phyloP scores from a whole-genome alignment of 2,329 filamentous ascomycete species.

The Thelonectria discophora region DNA sequence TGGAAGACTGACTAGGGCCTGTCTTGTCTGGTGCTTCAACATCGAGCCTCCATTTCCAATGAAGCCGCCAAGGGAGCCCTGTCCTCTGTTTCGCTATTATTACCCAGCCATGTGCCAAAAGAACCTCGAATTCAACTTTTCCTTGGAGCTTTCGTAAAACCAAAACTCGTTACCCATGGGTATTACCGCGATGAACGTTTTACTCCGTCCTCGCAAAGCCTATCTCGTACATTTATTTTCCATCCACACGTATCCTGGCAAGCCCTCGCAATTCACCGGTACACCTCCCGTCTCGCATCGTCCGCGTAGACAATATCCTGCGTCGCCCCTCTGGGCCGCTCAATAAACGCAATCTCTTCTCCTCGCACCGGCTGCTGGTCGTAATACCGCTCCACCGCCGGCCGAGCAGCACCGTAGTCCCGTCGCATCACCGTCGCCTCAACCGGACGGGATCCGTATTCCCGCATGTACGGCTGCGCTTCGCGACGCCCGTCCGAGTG shows the following conservation, averaged over 20 bases:
- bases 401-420: constrained; percentile 52
- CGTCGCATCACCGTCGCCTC: constrained; percentile 40
- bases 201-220: not conserved
- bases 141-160: too few species aligned
- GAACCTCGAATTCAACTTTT: not conserved
- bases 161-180: not conserved
- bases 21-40: too few species aligned
- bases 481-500: constrained; percentile 44
- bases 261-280: constrained; percentile 40
- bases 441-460: constrained; percentile 41
- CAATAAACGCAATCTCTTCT: constrained; percentile 56
- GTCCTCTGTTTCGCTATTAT: too few species aligned
- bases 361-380: constrained; percentile 47
- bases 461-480: constrained; percentile 46
- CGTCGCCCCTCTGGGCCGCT: constrained; percentile 52
- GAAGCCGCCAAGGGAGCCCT: too few species aligned
- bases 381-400: constrained; percentile 54
- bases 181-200: constrained; percentile 13
- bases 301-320: constrained; percentile 59
- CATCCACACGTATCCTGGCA: not conserved
- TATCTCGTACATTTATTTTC: not conserved
- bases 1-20: too few species aligned
- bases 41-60: too few species aligned
- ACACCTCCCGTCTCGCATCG: constrained; percentile 49
- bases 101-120: too few species aligned